Conservation (phyloP, 2,329 filamentous ascomycete species). For the Cercospora brassicicola region DNA sequence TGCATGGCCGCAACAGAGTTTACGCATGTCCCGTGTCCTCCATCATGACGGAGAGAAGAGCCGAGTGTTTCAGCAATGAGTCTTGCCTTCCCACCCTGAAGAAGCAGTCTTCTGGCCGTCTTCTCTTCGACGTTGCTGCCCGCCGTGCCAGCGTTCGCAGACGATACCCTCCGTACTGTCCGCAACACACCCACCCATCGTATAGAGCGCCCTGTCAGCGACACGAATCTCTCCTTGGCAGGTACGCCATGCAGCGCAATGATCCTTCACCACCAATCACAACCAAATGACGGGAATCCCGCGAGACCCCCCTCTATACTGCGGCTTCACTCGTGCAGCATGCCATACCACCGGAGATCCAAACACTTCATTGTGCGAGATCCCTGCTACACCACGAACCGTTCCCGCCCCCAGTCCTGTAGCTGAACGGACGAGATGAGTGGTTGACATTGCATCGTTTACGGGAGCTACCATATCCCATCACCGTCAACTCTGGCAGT, state of each 20-base stretch:
- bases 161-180: background rate
- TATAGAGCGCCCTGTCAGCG: background rate
- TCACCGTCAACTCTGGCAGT: background rate
- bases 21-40: background rate
- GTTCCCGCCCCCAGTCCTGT: background rate
- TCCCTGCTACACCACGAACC: constrained; percentile 3
- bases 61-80: background rate
- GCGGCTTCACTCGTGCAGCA: background rate
- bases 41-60: background rate
- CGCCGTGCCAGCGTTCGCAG: background rate
- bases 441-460: background rate
- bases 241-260: background rate
- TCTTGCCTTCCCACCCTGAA: background rate
- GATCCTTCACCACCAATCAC: constrained; percentile 5
- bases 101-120: background rate
- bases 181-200: background rate
- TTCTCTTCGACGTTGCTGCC: background rate
- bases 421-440: background rate
- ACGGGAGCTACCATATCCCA: background rate
- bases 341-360: background rate
- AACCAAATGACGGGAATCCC: background rate
- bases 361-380: background rate
- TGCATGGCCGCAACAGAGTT: background rate
- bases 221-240: background rate
- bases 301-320: background rate